phyloP scores from a whole-genome alignment of 192 early-diverging fungal species.

The Coemansia guatemalensis region DNA sequence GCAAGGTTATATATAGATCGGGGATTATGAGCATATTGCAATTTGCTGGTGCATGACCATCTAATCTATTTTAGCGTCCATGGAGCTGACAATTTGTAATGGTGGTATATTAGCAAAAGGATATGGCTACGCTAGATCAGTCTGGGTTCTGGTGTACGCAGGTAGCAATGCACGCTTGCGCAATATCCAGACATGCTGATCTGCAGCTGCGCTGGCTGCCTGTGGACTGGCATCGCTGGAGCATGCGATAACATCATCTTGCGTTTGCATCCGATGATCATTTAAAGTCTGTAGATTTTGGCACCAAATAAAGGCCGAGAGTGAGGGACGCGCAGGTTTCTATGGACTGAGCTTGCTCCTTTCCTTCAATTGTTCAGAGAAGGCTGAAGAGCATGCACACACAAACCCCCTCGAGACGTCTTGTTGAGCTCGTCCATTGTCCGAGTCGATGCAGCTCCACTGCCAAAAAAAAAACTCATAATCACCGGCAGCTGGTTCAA shows the following conservation, averaged over 20 bases:
- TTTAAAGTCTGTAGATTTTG: no score
- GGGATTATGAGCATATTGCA: not conserved
- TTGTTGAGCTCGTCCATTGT: not conserved
- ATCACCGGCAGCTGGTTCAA: not conserved
- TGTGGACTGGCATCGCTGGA: no score
- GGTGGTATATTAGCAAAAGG: no score
- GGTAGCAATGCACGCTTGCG: no score
- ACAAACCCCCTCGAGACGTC: not conserved
- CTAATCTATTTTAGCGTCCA: not conserved
- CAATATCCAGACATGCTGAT: not conserved
- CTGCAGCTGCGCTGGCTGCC: not conserved
- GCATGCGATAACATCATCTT: no score
- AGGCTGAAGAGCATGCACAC: not conserved
- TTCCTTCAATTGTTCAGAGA: not conserved
- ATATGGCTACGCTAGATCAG: no score
- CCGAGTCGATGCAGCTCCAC: not conserved
- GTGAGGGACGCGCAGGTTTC: not conserved
- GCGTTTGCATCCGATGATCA: no score
- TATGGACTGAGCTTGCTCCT: not conserved
- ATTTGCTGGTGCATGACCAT: not conserved
- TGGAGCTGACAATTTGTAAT: no score
- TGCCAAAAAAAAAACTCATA: not conserved
- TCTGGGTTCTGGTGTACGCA: not conserved
- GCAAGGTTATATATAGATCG: no score
- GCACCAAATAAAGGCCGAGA: no score